Evolutionary conservation across 352 stramenopile genomes (phyloP).

Genomic region (Achlya hypogyna): DNA sequence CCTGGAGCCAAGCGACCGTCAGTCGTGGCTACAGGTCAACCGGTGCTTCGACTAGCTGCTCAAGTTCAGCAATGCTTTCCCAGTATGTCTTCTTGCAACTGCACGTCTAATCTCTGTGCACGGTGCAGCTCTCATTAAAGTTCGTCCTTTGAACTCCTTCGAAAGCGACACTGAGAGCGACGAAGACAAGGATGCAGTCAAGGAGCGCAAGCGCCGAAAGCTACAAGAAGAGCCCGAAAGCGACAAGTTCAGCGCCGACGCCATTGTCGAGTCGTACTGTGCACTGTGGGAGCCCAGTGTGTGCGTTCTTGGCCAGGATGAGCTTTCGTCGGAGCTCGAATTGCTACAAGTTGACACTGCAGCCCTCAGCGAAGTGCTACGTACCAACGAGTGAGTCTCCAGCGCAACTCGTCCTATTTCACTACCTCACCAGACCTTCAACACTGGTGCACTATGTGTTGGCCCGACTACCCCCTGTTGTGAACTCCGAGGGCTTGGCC

Average conservation of each 20-base stretch:
- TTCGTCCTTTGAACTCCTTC: background rate
- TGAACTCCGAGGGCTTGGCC: background rate
- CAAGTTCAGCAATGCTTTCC: constrained; percentile 15
- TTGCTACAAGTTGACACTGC: background rate
- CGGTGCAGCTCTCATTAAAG: constrained; percentile 4
- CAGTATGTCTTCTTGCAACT: background rate
- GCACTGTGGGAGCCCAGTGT: background rate
- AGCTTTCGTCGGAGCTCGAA: background rate
- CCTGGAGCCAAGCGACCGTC: background rate
- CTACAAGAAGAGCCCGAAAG: background rate
- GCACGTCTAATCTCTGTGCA: background rate
- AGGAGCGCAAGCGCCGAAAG: constrained; percentile 3
- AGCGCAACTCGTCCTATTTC: background rate
- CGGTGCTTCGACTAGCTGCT: background rate
- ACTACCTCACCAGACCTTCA: no score
- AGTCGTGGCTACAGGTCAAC: background rate
- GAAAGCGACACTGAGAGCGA: constrained; percentile 19
- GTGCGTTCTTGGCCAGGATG: background rate
- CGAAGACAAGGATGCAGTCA: constrained; percentile 5
- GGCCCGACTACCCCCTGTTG: background rate
- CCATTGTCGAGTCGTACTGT: background rate
- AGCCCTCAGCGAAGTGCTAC: background rate
- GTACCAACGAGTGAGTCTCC: background rate
- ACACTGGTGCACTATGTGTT: background rate
- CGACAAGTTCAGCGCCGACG: background rate